Percentiles rank a stretch among this genome's conserved stretches.
These are phyloP conservation scores for Agaricus sinodeliciosus DNA, from an alignment of 768 basidiomycete genomes.

Conservation along the genomic window DNA sequence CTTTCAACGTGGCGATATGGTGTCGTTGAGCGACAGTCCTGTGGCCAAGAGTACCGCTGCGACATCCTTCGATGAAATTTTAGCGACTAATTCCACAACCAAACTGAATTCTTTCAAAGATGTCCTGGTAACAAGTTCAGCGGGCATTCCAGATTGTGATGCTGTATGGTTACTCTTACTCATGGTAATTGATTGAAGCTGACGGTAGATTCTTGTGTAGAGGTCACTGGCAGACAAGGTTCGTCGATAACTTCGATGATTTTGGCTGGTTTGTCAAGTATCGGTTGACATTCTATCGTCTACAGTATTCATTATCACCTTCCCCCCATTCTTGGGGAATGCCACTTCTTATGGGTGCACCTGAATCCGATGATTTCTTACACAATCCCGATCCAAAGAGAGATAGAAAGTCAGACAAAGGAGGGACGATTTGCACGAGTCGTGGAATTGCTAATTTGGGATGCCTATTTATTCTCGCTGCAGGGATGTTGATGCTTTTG, in stretches of 20 bases:
- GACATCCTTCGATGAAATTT: slow-evolving; percentile 7
- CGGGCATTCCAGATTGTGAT: neutral
- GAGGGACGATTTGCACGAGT: slow-evolving; percentile 52
- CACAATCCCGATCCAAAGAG: slow-evolving; percentile 57
- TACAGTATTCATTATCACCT: slow-evolving; percentile 32
- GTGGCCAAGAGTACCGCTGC: neutral
- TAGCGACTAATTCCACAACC: neutral
- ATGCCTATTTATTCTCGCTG: slow-evolving; percentile 52
- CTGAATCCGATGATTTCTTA: slow-evolving; percentile 58
- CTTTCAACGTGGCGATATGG: neutral
- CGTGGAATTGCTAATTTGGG: slow-evolving; percentile 65
- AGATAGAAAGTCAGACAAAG: slow-evolving; percentile 45
- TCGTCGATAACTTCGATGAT: neutral
- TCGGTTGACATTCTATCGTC: neutral
- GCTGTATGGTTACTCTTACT: neutral
- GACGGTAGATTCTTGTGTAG: neutral
- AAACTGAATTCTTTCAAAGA: neutral
- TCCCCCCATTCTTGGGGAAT: slow-evolving; percentile 45
- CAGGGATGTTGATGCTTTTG: slow-evolving; percentile 47
- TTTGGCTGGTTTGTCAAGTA: neutral
- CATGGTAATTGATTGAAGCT: neutral
- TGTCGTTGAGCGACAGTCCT: slow-evolving; percentile 1
- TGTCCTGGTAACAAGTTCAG: neutral
- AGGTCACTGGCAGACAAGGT: slow-evolving; percentile 8
- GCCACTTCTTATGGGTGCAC: slow-evolving; percentile 31